Conservation (phyloP, 129 eudicot genomes). For the Flaveria sonorensis region DNA sequence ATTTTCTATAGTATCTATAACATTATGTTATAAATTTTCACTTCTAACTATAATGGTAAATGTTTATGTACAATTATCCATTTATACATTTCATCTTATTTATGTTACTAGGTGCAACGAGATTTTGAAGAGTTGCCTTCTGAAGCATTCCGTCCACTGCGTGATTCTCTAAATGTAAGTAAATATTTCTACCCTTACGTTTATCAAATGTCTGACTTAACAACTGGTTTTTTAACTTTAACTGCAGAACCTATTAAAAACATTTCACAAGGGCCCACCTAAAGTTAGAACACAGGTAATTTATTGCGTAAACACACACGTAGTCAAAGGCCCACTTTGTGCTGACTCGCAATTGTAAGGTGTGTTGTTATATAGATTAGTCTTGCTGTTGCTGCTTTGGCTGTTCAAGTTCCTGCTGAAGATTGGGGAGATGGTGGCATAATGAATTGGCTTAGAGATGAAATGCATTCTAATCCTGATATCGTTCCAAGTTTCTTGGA, state of each 20-base stretch:
- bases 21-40: not conserved
- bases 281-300: slow-evolving; percentile 99
- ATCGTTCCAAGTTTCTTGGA: slow-evolving; percentile 85
- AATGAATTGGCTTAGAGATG: slow-evolving; percentile 84
- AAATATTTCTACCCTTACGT: slow-evolving; percentile 5
- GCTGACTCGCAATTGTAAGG: slow-evolving; percentile 17
- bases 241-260: slow-evolving; percentile 80
- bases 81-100: slow-evolving; percentile 4
- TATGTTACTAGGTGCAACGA: slow-evolving; percentile 73
- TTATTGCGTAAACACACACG: not conserved
- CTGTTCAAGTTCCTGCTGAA: slow-evolving; percentile 95
- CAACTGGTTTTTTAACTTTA: slow-evolving; percentile 7
- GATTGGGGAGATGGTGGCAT: slow-evolving; percentile 99
- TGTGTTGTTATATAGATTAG: slow-evolving; percentile 68
- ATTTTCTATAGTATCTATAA: not conserved
- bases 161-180: slow-evolving; percentile 84
- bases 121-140: slow-evolving; percentile 98
- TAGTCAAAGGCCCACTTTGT: not conserved
- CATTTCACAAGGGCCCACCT: slow-evolving; percentile 93
- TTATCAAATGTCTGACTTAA: slow-evolving; percentile 23
- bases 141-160: slow-evolving; percentile 94
- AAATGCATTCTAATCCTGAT: slow-evolving; percentile 82
- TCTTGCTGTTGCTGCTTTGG: slow-evolving; percentile 99
- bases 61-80: slow-evolving; percentile 11
- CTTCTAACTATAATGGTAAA: slow-evolving; percentile 20